Evolutionary conservation across 768 basidiomycete genomes (phyloP), one percentile per base, ranked within the genome.

Genomic region (Clitopilus passeckerianus): DNA sequence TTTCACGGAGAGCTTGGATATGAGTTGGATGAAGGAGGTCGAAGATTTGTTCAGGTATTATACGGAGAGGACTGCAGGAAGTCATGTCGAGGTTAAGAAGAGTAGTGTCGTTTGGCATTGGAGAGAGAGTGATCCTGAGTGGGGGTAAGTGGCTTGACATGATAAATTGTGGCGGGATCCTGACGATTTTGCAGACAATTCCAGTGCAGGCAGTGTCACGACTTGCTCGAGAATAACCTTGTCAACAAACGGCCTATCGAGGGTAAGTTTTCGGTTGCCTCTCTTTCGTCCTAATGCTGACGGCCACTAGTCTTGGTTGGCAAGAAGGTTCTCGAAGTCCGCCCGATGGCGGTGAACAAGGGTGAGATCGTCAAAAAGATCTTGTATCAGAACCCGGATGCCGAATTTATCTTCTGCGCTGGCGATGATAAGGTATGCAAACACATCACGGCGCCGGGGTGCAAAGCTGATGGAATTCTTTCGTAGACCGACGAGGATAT

Each of bases 41-140:
- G 84, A 88, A 66, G 94, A 98, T 76, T 89, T 99, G 54, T 99
- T 99, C 75, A 85, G 83, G 73, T 98, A 96, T 75, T 96, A 96
- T 74, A 96, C 93, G 16, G 95, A 96, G 84, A 80, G 96, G 56
- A 99, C 96, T 65, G 93, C 93, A 34, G 96, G 96, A n/a, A 90
- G 91, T 64, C 89, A 91, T 67, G 93, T 98, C 61, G 96, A 99
- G 80, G 79, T 89, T 72, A 99, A 99, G 85, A 95, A 95, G 82
- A 93, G 92, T 67, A 90, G 90, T 60, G 91, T 99, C 71, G 98
- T 95, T 44, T 98, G 96, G 96, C 96, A 99, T 75, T 98, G 97
- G 75, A 84, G 96, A 50, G 83, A 86, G 59, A 83, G 82, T 33
- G 96, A 99, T 74, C 96, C 96, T 0, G 94, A 96, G 75, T 99